phyloP scores from a whole-genome alignment of 495 filamentous ascomycete species.

The Schizothecium vesticola region DNA sequence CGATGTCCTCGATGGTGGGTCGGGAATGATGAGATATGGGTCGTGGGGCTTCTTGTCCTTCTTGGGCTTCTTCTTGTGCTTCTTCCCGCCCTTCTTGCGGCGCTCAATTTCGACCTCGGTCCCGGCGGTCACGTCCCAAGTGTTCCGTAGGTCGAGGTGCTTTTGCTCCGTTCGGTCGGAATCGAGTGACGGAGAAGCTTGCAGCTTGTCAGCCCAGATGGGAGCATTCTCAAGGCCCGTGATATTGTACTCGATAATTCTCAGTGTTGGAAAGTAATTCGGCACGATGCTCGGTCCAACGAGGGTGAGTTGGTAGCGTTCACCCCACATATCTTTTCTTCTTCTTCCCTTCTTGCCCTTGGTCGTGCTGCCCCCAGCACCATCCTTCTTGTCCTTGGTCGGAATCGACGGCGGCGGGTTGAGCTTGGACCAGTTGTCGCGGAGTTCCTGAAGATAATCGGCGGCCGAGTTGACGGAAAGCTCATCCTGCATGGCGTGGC shows the following conservation, averaged over 20 bases:
- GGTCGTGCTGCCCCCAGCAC: constrained; percentile 30
- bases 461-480: constrained; percentile 59
- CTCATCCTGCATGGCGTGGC: constrained; percentile 45
- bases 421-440: constrained; percentile 69
- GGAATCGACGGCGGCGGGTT: constrained; percentile 48
- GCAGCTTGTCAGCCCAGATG: constrained; percentile 38
- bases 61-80: constrained; percentile 48
- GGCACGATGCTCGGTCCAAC: constrained; percentile 85
- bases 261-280: constrained; percentile 83
- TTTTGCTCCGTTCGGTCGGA: constrained; percentile 11
- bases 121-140: neutral
- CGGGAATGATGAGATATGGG: constrained; percentile 60
- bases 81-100: constrained; percentile 39
- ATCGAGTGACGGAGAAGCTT: neutral
- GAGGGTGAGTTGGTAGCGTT: constrained; percentile 75
- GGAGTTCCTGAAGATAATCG: constrained; percentile 75
- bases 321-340: constrained; percentile 59
- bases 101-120: constrained; percentile 1
- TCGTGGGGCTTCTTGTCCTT: constrained; percentile 52
- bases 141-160: constrained; percentile 19
- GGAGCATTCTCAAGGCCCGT: constrained; percentile 60
- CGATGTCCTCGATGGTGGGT: constrained; percentile 63
- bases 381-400: constrained; percentile 39
- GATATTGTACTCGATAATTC: constrained; percentile 90
- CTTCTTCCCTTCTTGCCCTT: constrained; percentile 19